Evolutionary conservation across 1,284 basidiomycete genomes (phyloP).

Genomic region (Puccinia sorghi): DNA sequence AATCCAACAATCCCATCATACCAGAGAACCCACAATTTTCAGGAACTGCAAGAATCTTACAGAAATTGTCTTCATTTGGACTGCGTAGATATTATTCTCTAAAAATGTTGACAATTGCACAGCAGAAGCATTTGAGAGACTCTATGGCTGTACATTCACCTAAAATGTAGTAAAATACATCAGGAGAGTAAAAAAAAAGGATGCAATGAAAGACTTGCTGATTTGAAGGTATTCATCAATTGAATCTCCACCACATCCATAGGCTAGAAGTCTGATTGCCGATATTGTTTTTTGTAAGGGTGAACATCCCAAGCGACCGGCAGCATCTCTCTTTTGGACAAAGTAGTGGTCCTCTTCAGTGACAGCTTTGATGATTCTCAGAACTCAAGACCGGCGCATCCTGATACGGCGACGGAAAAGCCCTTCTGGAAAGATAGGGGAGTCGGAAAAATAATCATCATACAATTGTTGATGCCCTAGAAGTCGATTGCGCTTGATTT

Average conservation of each 20-base stretch:
- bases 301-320: too few species aligned
- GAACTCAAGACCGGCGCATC: neutral
- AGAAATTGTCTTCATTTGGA: neutral
- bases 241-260: constrained; percentile 1
- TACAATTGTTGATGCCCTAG: neutral
- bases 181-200: too few species aligned
- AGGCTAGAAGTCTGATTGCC: constrained; percentile 3
- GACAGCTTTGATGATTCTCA: neutral
- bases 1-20: neutral
- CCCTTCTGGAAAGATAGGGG: neutral
- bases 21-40: neutral
- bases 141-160: neutral
- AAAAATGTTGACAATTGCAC: neutral
- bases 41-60: neutral
- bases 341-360: constrained; percentile 4
- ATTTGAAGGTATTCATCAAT: constrained; percentile 20
- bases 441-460: neutral
- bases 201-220: too few species aligned
- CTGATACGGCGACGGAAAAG: constrained; percentile 4
- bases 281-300: too few species aligned
- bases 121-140: neutral
- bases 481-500: too few species aligned
- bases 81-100: neutral
- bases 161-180: too few species aligned
- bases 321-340: too few species aligned